Evolutionary conservation across 2,329 filamentous ascomycete genomes (phyloP), one percentile per base, ranked within the genome.

Genomic region (Fulvia fulva): DNA sequence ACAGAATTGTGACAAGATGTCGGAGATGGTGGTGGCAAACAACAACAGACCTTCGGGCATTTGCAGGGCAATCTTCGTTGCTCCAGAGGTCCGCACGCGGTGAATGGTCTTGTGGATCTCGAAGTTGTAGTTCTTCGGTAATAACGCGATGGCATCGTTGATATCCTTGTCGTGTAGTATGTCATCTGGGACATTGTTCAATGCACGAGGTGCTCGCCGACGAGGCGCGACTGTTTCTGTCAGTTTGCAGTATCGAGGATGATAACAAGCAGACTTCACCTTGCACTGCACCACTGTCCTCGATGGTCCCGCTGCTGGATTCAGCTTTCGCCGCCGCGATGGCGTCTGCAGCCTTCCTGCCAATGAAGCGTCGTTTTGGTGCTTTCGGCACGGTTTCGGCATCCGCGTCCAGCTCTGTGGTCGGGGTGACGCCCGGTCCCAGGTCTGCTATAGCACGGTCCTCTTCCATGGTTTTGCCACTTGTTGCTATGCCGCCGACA

Each of bases 61-160:
- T 75, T 99, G 94, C n/a, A 99, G 81, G 0, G 93, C 95, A 2
- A 99, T 87, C 65, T 87, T 88, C 71, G 87, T 93, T 1, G 92
- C 87, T 8, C 83, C 86, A 8, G 88, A 85, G 1, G 87, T 88
- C 46, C 90, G 88, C 73, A 99, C 92, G 50, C 93, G 87, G 75
- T 97, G 91, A 68, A 99, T 95, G 8, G 94, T 99, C 78, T 99
- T 99, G 72, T 91, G 94, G 56, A 99, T 91, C 78, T 99, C 94
- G 73, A 99, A 99, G 68, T 90, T 93, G 81, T 99, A 99, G 79
- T 99, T 99, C n/a, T 85, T 79, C 1, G 94, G 94, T 2, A 99
- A 84, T 30, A 99, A 83, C 5, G 86, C 81, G 58, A 97, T 91
- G 3, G 94, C 94, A 46, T 87, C 88, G 73, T 93, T 93, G 69